Evolutionary conservation across 352 stramenopile species (phyloP).

Genomic region (Phytophthora crassamura): DNA sequence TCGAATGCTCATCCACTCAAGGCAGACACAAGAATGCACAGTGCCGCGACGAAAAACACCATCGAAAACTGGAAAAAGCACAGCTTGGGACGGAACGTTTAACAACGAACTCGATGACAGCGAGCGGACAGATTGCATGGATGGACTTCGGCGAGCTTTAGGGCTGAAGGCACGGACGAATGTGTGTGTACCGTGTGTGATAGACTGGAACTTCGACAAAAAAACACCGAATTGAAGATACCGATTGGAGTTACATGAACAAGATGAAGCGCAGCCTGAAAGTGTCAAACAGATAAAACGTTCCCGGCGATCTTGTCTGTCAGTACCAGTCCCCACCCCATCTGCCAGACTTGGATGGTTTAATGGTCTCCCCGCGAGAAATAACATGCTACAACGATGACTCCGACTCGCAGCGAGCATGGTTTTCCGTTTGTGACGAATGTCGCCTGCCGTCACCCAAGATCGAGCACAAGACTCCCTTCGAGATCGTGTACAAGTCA

Average conservation of each 20-base stretch:
- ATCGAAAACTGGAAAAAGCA: too few relatives aligned
- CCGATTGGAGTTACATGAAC: neutral
- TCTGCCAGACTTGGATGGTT: neutral
- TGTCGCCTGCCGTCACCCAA: too few relatives aligned
- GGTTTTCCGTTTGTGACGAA: constrained; percentile 1
- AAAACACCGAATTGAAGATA: neutral
- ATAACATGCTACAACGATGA: constrained; percentile 2
- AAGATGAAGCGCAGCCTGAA: neutral
- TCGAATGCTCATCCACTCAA: too few relatives aligned
- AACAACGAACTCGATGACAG: neutral
- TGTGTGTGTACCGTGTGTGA: constrained; percentile 13
- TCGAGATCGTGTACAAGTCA: too few relatives aligned
- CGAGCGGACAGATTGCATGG: neutral
- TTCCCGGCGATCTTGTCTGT: neutral
- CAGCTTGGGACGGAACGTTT: too few relatives aligned
- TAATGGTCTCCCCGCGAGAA: neutral
- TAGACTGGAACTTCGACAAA: neutral
- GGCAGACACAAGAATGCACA: too few relatives aligned
- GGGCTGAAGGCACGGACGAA: neutral
- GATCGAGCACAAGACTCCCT: too few relatives aligned
- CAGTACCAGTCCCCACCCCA: neutral
- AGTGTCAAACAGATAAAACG: neutral
- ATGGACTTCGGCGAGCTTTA: neutral
- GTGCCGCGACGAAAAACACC: too few relatives aligned
- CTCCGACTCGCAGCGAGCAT: neutral